phyloP scores from a whole-genome alignment of 495 filamentous ascomycete species.

The Penicillium bovifimosum region DNA sequence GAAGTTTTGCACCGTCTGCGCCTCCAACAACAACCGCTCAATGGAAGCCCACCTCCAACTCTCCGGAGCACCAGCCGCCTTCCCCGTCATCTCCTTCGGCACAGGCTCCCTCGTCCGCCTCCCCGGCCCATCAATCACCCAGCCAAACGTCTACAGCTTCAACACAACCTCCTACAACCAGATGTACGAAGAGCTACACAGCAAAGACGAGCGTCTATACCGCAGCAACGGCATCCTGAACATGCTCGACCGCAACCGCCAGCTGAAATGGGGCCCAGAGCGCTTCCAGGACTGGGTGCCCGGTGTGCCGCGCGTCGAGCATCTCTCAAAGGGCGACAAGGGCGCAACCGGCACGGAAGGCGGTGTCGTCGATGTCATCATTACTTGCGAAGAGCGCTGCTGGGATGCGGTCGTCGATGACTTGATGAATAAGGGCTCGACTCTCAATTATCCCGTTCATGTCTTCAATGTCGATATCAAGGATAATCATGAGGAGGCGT shows the following conservation, averaged over 20 bases:
- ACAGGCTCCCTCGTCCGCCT: conserved; percentile 93
- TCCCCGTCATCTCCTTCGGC: conserved; percentile 95
- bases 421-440: conserved; percentile 72
- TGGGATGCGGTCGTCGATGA: conserved; percentile 99
- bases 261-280: conserved; percentile 91
- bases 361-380: conserved; percentile 88
- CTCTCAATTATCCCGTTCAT: conserved; percentile 86
- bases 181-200: conserved; percentile 83
- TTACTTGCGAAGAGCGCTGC: conserved; percentile 97
- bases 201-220: conserved; percentile 85
- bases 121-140: conserved; percentile 81
- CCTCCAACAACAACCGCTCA: conserved; percentile 93
- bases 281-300: conserved; percentile 98
- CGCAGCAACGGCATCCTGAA: conserved; percentile 85
- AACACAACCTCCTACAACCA: conserved; percentile 85
- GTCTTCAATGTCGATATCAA: conserved; percentile 98
- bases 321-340: conserved; percentile 52
- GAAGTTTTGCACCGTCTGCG: conserved; percentile 97
- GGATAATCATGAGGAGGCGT: conserved; percentile 96
- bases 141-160: conserved; percentile 97
- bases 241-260: conserved; percentile 90
- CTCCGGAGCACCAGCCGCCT: conserved; percentile 61
- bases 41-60: conserved; percentile 97
- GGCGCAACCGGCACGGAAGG: conserved; percentile 78
- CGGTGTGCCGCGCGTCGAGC: conserved; percentile 70